A percentile compares a stretch with the other conserved stretches of the same genome.
phyloP scores from a whole-genome alignment of 495 filamentous ascomycete genomes.

The Hypoxylon trugodes region DNA sequence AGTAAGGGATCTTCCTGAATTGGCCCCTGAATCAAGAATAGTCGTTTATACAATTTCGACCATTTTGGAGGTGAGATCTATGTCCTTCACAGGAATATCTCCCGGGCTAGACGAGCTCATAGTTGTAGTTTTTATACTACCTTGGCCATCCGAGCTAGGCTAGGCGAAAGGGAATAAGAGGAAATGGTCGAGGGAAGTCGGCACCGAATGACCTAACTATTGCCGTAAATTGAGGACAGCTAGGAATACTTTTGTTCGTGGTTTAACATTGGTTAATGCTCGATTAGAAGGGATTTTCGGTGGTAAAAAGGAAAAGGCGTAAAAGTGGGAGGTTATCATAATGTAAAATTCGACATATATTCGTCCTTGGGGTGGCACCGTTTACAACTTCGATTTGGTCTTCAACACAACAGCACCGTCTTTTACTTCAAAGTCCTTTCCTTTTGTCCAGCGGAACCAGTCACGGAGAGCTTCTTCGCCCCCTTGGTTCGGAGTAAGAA shows the following conservation, averaged over 20 bases:
- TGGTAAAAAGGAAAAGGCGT: slow-evolving; percentile 5
- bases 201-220: background rate
- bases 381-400: slow-evolving; percentile 60
- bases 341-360: slow-evolving; percentile 6
- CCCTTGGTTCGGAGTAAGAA: slow-evolving; percentile 71
- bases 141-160: background rate
- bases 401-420: slow-evolving; percentile 66
- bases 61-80: slow-evolving; percentile 19
- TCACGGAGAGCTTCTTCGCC: slow-evolving; percentile 72
- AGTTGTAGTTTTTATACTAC: slow-evolving; percentile 2
- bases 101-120: slow-evolving; percentile 8
- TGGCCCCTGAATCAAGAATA: background rate
- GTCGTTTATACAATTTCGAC: background rate
- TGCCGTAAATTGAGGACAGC: background rate
- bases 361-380: background rate
- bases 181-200: background rate
- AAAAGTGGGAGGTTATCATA: slow-evolving; percentile 3
- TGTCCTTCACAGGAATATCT: slow-evolving; percentile 3
- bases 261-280: background rate
- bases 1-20: slow-evolving; percentile 24
- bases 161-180: background rate
- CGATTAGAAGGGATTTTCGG: slow-evolving; percentile 1
- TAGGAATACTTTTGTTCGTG: background rate
- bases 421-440: slow-evolving; percentile 71
- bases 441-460: slow-evolving; percentile 83